Conservation (phyloP, 2,329 filamentous ascomycete genomes). For the Arthrobotrys musiformis region DNA sequence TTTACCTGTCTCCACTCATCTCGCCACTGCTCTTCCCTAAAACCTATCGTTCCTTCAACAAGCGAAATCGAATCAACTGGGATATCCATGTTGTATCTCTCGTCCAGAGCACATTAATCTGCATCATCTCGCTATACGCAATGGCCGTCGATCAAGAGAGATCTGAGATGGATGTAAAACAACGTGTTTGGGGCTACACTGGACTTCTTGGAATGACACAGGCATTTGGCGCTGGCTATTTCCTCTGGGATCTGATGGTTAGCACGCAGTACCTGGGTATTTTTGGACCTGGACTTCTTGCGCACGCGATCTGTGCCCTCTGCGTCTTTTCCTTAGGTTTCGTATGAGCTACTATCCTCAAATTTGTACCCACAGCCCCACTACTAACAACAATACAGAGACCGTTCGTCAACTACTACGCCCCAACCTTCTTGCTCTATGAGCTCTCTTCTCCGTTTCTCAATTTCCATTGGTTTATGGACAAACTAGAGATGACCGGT, state of each 20-base stretch:
- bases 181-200: conserved; percentile 81
- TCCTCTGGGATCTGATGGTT: conserved; percentile 81
- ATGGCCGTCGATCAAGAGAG: conserved; percentile 77
- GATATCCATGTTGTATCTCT: conserved; percentile 87
- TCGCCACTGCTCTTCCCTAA: conserved; percentile 72
- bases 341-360: conserved; percentile 68
- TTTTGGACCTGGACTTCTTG: conserved; percentile 80
- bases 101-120: conserved; percentile 79
- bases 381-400: conserved; percentile 66
- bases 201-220: conserved; percentile 78
- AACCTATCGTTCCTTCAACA: conserved; percentile 72
- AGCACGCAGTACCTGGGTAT: conserved; percentile 75
- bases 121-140: conserved; percentile 76
- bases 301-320: conserved; percentile 79
- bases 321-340: conserved; percentile 81
- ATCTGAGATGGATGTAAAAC: conserved; percentile 70
- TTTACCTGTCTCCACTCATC: conserved; percentile 74
- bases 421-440: conserved; percentile 83
- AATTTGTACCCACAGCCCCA: background rate
- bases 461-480: conserved; percentile 92
- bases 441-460: conserved; percentile 86
- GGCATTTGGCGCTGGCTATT: conserved; percentile 81
- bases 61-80: conserved; percentile 79
- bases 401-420: conserved; percentile 87
- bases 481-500: conserved; percentile 84